Evolutionary conservation across 164 flowering plant genomes (phyloP), one percentile per base, ranked within the genome.

Genomic region (Magnolia changhungtana): DNA sequence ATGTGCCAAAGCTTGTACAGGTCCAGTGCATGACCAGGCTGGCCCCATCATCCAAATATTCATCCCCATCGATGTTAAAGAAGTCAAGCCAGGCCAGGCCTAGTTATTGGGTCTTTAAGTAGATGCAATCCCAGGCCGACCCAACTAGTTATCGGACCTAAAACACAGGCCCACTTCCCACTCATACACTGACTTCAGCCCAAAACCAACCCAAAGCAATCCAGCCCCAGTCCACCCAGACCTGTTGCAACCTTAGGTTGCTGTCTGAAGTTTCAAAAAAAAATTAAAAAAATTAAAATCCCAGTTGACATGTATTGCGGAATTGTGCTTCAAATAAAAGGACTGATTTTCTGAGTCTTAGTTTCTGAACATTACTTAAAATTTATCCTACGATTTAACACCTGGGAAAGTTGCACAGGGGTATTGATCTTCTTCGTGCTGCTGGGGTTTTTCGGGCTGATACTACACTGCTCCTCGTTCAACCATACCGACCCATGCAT

Each of bases 401-500:
- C 13, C 45, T 31, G 29, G 71, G 27, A 37, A 6, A 24, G 29
- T 68, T 18, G 31, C 50, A 70, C 92, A 95, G 98, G 98, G 20
- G 98, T 95, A 0, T 74, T 95, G 52, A 84, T 85, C 63, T 95
- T 95, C 89, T 91, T 95, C 81, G 98, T 89, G 82, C 82, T 95
- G 78, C 83, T 93, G 76, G 98, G 98, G 14, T 86, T 95, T 82
- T 86, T 87, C 52, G 98, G 98, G 72, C 83, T 93, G 55, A 84
- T 95, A 72, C 80, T 93, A 27, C 98, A 93, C 69, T 95, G 97
- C 84, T 87, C 92, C 65, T 80, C 97, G 70, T 81, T 89, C 74
- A 90, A 85, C 76, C 82, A 79, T 27, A 87, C 83, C 55, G 94
- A 95, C 77, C 97, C 96, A 9, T 83, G 91, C 72, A 80, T 91